phyloP scores from a whole-genome alignment of 352 stramenopile species.

The Globisporangium uncinulatum region DNA sequence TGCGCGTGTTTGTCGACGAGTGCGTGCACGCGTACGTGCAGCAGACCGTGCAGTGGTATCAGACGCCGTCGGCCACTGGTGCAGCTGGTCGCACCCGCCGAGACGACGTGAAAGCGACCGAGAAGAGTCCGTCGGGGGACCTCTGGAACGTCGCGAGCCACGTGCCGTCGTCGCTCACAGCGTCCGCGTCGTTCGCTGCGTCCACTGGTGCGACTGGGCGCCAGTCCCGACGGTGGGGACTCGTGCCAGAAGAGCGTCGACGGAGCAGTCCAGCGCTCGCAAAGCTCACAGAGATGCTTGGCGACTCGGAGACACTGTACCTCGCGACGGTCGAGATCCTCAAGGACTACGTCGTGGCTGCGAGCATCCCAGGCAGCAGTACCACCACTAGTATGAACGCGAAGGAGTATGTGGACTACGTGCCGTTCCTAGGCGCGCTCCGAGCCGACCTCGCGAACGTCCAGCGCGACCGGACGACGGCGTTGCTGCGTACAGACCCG shows the following conservation, averaged over 20 bases:
- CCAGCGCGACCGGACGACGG: slow-evolving; percentile 73
- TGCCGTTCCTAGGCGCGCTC: slow-evolving; percentile 75
- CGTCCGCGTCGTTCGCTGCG: slow-evolving; percentile 12
- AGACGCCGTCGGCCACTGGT: slow-evolving; percentile 26
- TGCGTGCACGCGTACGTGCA: slow-evolving; percentile 72
- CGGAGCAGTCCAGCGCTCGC: slow-evolving; percentile 57
- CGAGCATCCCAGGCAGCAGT: slow-evolving; percentile 57
- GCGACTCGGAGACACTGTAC: slow-evolving; percentile 80
- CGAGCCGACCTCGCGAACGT: slow-evolving; percentile 75
- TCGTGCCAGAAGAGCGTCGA: slow-evolving; percentile 56
- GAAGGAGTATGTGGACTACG: slow-evolving; percentile 84
- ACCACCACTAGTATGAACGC: slow-evolving; percentile 40
- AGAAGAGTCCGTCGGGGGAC: slow-evolving; percentile 12
- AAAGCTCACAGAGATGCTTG: slow-evolving; percentile 74
- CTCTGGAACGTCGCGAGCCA: slow-evolving; percentile 73
- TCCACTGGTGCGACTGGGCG: slow-evolving; percentile 9
- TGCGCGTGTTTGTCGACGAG: slow-evolving; percentile 68
- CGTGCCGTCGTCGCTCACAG: slow-evolving; percentile 34
- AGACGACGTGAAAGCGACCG: too few relatives aligned
- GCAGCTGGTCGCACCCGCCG: neutral
- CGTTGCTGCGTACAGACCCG: slow-evolving; percentile 61
- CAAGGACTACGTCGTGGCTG: slow-evolving; percentile 65
- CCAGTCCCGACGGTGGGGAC: slow-evolving; percentile 13
- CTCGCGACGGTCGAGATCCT: slow-evolving; percentile 72
- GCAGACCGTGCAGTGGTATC: slow-evolving; percentile 63